A percentile compares a stretch with the other conserved stretches of the same genome.
phyloP scores from a whole-genome alignment of 345 rosid genomes.

The Clarkia xantiana region DNA sequence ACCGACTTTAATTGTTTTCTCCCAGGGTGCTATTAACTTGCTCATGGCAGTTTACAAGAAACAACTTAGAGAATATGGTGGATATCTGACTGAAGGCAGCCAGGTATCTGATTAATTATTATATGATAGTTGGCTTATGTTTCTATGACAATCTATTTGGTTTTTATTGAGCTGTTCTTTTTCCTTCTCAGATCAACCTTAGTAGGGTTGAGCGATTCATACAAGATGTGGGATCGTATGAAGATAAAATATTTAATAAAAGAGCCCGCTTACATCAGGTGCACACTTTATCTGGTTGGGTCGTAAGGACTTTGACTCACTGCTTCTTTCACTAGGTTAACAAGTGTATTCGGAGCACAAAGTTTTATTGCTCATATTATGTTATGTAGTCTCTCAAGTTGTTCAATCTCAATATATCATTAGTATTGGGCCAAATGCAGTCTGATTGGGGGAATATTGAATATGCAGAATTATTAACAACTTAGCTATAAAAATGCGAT shows the following conservation, averaged over 20 bases:
- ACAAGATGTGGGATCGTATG: slow-evolving; percentile 76
- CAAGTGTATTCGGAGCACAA: no score
- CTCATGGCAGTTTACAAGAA: slow-evolving; percentile 77
- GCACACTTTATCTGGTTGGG: not conserved
- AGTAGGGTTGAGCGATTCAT: slow-evolving; percentile 69
- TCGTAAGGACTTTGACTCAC: not conserved
- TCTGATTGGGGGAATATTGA: no score
- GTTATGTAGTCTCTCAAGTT: not conserved
- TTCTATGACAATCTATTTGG: not conserved
- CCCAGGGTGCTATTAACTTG: slow-evolving; percentile 90
- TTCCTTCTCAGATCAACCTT: slow-evolving; percentile 50
- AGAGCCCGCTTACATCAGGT: slow-evolving; percentile 68
- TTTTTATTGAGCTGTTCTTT: slow-evolving; percentile 3
- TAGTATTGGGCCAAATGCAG: not conserved
- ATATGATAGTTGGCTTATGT: no score
- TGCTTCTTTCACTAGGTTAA: no score
- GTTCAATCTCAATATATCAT: no score
- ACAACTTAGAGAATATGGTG: slow-evolving; percentile 46
- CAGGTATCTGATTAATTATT: slow-evolving; percentile 27
- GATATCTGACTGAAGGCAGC: slow-evolving; percentile 66
- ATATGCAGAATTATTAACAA: no score
- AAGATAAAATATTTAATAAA: slow-evolving; percentile 74
- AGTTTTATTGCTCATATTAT: not conserved
- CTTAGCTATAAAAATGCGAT: no score
- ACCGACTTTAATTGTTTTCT: not conserved